phyloP scores from a whole-genome alignment of 495 filamentous ascomycete genomes.

The Tuber indicum region DNA sequence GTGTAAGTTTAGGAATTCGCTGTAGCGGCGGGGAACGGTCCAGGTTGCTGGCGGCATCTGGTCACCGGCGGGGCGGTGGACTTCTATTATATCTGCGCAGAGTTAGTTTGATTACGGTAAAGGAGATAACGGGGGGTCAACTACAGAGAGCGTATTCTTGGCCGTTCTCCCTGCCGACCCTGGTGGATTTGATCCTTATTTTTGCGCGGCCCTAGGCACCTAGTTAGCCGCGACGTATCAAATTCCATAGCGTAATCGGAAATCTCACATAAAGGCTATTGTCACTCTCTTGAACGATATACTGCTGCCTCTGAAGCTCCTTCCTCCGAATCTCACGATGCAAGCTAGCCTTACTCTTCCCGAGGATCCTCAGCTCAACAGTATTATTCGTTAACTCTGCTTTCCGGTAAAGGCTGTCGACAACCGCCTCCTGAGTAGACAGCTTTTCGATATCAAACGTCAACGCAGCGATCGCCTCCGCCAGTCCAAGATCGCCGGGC shows the following conservation, averaged over 20 bases:
- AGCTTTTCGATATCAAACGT: conserved; percentile 85
- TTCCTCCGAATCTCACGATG: conserved; percentile 88
- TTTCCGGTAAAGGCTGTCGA: conserved; percentile 85
- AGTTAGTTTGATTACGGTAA: not conserved
- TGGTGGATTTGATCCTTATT: conserved; percentile 82
- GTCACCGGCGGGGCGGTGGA: conserved; percentile 79
- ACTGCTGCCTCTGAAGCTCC: conserved; percentile 93
- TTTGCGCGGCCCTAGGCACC: conserved; percentile 58
- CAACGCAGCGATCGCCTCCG: conserved; percentile 81
- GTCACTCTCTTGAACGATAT: conserved; percentile 94
- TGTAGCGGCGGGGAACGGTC: conserved; percentile 77
- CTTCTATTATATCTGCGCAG: conserved; percentile 66
- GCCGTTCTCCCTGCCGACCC: conserved; percentile 87
- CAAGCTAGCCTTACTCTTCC: conserved; percentile 89
- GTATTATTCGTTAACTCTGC: conserved; percentile 96
- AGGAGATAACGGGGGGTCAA: conserved; percentile 3
- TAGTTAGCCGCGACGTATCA: not conserved
- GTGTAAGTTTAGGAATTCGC: conserved; percentile 93
- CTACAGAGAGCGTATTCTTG: conserved; percentile 84
- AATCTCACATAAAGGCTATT: conserved; percentile 74
- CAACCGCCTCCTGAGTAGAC: conserved; percentile 76
- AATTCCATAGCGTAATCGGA: not conserved
- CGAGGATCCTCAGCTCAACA: conserved; percentile 82
- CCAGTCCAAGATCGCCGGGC: conserved; percentile 87
- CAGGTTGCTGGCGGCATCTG: conserved; percentile 80